Evolutionary conservation across 2,329 filamentous ascomycete genomes (phyloP).

Genomic region (Lasiodiplodia sp.): DNA sequence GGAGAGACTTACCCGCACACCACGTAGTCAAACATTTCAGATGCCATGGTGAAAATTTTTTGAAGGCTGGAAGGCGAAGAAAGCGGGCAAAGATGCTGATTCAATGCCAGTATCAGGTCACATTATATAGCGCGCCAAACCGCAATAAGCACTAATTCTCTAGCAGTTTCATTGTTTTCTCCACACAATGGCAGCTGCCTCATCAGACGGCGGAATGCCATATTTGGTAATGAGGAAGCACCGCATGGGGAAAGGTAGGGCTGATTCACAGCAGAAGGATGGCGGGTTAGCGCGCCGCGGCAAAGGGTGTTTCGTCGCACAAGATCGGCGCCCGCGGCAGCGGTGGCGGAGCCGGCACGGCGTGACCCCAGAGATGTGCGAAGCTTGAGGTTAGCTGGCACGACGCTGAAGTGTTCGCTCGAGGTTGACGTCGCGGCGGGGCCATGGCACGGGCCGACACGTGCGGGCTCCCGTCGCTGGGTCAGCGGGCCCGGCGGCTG

Average conservation of each 20-base stretch:
- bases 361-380: neutral
- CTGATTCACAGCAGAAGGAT: neutral
- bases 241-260: neutral
- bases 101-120: neutral
- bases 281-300: neutral
- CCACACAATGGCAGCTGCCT: neutral
- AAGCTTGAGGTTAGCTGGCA: neutral
- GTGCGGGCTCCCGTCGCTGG: conserved; percentile 2
- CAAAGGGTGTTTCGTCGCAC: neutral
- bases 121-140: neutral
- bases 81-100: neutral
- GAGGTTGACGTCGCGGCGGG: neutral
- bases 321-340: neutral
- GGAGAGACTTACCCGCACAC: conserved; percentile 30
- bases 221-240: neutral
- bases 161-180: neutral
- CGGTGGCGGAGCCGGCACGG: neutral
- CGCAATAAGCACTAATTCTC: conserved; percentile 15
- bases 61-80: neutral
- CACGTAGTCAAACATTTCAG: conserved; percentile 29
- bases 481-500: neutral
- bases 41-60: neutral
- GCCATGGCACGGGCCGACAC: conserved; percentile 22
- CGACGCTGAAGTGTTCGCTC: neutral
- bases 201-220: neutral